phyloP scores from a whole-genome alignment of 2,329 filamentous ascomycete species.

The Xylaria polymorpha region DNA sequence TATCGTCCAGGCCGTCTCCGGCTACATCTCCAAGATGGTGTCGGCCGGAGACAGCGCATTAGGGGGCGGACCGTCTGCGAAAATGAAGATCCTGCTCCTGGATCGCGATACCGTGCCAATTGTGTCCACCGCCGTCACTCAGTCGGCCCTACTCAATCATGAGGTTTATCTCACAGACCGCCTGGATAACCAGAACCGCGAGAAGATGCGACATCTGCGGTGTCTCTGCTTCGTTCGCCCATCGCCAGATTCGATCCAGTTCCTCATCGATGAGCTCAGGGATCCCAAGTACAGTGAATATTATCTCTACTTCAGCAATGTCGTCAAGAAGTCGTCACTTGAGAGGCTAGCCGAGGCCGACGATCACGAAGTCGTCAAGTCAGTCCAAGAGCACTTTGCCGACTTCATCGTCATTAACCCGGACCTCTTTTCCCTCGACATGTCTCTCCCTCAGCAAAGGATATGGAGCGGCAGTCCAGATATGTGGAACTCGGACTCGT shows the following conservation, averaged over 20 bases:
- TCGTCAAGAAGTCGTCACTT: constrained; percentile 94
- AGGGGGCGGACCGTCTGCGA: constrained; percentile 76
- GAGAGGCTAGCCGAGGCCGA: constrained; percentile 96
- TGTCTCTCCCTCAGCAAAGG: constrained; percentile 77
- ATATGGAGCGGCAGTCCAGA: constrained; percentile 87
- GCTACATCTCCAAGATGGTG: constrained; percentile 97
- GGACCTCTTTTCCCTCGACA: constrained; percentile 85
- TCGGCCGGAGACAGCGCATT: constrained; percentile 78
- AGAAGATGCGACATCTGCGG: constrained; percentile 97
- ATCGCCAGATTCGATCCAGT: constrained; percentile 90
- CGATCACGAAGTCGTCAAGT: constrained; percentile 95
- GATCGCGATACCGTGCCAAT: constrained; percentile 95
- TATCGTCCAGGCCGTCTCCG: constrained; percentile 89
- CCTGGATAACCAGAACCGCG: constrained; percentile 86
- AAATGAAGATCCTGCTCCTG: constrained; percentile 98
- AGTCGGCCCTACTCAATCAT: constrained; percentile 93
- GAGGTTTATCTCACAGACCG: constrained; percentile 98
- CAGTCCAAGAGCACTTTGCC: constrained; percentile 94
- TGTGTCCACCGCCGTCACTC: constrained; percentile 93
- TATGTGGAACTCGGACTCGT: constrained; percentile 87
- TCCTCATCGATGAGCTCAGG: constrained; percentile 92
- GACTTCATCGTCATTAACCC: constrained; percentile 96
- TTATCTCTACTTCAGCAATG: constrained; percentile 96
- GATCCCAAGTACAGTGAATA: constrained; percentile 99
- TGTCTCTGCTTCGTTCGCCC: constrained; percentile 94